Evolutionary conservation across 1,284 basidiomycete genomes (phyloP).

Genomic region (Cutaneotrichosporon cyanovorans): DNA sequence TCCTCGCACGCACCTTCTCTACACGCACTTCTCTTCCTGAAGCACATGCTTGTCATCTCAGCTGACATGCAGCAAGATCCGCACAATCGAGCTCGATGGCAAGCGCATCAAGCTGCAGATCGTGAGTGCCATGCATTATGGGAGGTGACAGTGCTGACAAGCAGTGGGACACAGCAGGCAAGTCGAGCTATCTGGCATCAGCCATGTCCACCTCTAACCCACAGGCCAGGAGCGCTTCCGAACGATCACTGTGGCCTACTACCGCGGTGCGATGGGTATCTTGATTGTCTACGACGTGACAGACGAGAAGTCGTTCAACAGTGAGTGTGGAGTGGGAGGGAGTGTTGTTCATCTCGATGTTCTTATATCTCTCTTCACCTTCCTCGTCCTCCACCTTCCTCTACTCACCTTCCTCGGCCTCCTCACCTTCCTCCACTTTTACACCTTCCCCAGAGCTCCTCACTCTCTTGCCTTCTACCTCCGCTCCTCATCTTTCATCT

Average conservation of each 20-base stretch:
- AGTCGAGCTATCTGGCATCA: constrained; percentile 3
- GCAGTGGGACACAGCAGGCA: constrained; percentile 93
- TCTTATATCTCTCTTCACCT: too few relatives aligned
- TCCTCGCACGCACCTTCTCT: too few relatives aligned
- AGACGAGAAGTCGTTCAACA: constrained; percentile 95
- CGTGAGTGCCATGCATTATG: too few relatives aligned
- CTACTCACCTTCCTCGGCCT: too few relatives aligned
- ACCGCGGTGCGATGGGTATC: constrained; percentile 99
- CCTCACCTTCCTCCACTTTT: too few relatives aligned
- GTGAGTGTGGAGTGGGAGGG: too few relatives aligned
- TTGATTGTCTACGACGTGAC: constrained; percentile 98
- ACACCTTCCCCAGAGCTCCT: too few relatives aligned
- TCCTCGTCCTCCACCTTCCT: too few relatives aligned
- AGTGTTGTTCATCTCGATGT: too few relatives aligned
- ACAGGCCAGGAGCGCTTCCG: constrained; percentile 93
- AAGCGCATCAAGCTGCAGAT: constrained; percentile 99
- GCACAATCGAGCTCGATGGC: constrained; percentile 98
- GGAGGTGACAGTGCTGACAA: too few relatives aligned
- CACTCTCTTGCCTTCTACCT: constrained; percentile 47
- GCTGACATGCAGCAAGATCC: constrained; percentile 53
- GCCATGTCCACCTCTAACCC: too few relatives aligned
- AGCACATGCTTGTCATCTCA: neutral
- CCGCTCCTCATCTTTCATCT: neutral
- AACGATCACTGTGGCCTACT: constrained; percentile 99
- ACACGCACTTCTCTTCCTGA: neutral